These are phyloP conservation scores for Zopfia rhizophila DNA, from an alignment of 2,329 filamentous ascomycete genomes.

Conservation along the genomic window DNA sequence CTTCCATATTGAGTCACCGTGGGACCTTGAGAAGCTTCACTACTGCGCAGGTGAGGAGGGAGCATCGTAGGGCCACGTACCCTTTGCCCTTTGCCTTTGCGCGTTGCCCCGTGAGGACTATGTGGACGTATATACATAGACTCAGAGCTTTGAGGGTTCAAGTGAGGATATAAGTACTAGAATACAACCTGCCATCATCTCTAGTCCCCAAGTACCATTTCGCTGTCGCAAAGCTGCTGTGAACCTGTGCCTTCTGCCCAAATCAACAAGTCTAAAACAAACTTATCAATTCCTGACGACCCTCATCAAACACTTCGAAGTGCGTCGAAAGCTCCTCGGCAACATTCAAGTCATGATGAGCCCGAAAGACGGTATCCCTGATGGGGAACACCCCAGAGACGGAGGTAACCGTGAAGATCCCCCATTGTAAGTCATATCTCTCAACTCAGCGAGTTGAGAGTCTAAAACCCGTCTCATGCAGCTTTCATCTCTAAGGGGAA, in stretches of 20 bases:
- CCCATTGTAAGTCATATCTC: no score
- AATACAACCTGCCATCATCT: slow-evolving; percentile 29
- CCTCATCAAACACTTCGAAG: no score
- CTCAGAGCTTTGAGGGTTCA: slow-evolving; percentile 15
- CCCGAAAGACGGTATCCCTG: no score
- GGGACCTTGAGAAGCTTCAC: slow-evolving; percentile 44
- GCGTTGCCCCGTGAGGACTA: slow-evolving; percentile 38
- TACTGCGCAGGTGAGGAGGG: slow-evolving; percentile 37
- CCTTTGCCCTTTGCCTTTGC: slow-evolving; percentile 44
- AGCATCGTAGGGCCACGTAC: slow-evolving; percentile 45
- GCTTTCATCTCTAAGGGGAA: no score
- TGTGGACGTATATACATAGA: slow-evolving; percentile 13
- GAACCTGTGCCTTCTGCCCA: no score
- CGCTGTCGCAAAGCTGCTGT: no score
- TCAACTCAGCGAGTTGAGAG: no score
- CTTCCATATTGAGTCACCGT: slow-evolving; percentile 43
- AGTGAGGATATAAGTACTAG: slow-evolving; percentile 9
- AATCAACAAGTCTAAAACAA: not conserved
- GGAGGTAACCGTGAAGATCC: no score
- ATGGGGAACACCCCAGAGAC: no score
- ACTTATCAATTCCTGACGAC: not conserved
- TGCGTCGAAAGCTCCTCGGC: no score
- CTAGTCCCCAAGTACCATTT: slow-evolving; percentile 17
- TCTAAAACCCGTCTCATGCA: no score
- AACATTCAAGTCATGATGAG: no score